phyloP scores from a whole-genome alignment of 306 rosid genomes.

The Cucurbita maxima region DNA sequence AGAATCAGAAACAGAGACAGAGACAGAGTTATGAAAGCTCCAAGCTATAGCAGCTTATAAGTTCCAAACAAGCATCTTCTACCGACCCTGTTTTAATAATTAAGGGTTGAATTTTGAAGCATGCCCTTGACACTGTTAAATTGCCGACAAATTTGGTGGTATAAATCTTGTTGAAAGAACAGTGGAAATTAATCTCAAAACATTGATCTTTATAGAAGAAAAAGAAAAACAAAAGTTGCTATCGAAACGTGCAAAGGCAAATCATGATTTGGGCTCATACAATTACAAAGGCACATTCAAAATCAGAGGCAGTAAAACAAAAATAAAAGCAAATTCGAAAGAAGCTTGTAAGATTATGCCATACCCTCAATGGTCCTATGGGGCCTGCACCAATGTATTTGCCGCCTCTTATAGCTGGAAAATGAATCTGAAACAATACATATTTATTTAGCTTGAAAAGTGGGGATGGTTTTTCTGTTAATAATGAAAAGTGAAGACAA shows the following conservation, averaged over 20 bases:
- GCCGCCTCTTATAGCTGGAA: slow-evolving; percentile 4
- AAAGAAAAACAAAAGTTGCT: background rate
- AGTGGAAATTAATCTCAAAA: background rate
- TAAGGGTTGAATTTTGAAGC: background rate
- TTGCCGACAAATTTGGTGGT: background rate
- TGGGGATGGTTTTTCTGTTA: background rate
- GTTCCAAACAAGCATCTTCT: background rate
- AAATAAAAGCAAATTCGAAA: slow-evolving; percentile 1
- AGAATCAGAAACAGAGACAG: background rate
- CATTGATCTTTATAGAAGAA: background rate
- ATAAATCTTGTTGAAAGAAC: background rate
- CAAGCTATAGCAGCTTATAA: background rate
- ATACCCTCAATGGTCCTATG: background rate
- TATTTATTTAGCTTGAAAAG: background rate
- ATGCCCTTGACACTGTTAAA: background rate
- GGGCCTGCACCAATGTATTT: slow-evolving; percentile 6
- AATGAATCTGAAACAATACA: background rate
- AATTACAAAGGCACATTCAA: background rate
- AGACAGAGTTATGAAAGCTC: background rate
- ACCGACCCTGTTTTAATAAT: background rate
- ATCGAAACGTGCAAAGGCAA: slow-evolving; percentile 1
- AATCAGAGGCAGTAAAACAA: background rate
- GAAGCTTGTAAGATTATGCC: background rate
- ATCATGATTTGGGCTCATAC: background rate
- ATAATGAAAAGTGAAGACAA: background rate